Evolutionary conservation across 345 rosid genomes (phyloP), one percentile per base, ranked within the genome.

Genomic region (Odontarrhena argentea): DNA sequence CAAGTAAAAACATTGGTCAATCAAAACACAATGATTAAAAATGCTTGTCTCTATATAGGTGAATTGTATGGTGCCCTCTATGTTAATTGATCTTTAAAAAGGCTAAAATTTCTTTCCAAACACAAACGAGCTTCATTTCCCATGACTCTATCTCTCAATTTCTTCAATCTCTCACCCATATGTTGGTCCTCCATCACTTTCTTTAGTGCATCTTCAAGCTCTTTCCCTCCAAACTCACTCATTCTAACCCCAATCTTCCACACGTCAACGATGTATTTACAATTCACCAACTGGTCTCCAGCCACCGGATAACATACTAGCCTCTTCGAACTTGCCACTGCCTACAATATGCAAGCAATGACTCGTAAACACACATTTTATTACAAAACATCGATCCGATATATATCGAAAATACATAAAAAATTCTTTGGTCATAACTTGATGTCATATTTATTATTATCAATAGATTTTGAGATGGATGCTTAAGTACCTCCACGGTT

Each of bases 231-330:
- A 28, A 88, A 84, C 0, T 83, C 92, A 15, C 70, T 63, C 1
- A 86, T 58, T 68, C 63, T 76, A 38, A 79, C 81, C 5, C 96
- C 96, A 36, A 88, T 79, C 40, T 55, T 77, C 92, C 92, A 86
- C 52, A 76, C 78, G 11, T 86, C 59, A 22, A 79, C 89, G 5
- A 88, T 76, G 61, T 79, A 83, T 11, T 52, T 78, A 44, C 91
- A 91, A 35, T 91, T 91, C 30, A 88, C 66, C 49, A 85, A 88
- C 71, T 91, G 97, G 54, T 91, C 94, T 7, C 96, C 97, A 0
- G 90, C 96, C 0, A 91, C 77, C 0, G 97, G 94, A 58, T 79
- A 86, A 68, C 97, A 91, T 30, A 91, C 24, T 14, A 88, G 76
- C 36, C 74, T 73, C 46, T 77, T 78, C 6, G 50, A 67, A 65